Conservation (phyloP, 2,329 filamentous ascomycete species). For the Ascochyta koolunga region DNA sequence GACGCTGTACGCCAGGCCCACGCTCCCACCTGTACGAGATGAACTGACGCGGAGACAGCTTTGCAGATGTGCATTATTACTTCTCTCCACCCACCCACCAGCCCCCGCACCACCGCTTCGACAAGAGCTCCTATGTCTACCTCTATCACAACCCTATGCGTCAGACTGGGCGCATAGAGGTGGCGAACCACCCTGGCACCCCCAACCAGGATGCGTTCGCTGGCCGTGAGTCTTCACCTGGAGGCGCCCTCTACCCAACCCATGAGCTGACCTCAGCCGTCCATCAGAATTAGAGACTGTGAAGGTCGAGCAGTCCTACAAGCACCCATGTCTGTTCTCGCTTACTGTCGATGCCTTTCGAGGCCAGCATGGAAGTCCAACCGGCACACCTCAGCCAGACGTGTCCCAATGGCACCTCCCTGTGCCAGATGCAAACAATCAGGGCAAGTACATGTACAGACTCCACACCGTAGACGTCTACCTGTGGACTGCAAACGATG, state of each 20-base stretch:
- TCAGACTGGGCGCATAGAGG: conserved; percentile 72
- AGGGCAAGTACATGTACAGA: conserved; percentile 80
- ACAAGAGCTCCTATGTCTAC: conserved; percentile 80
- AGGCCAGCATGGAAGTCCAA: conserved; percentile 40
- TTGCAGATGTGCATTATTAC: conserved; percentile 80
- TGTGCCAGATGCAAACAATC: conserved; percentile 72
- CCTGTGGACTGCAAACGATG: conserved; percentile 78
- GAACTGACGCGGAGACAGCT: conserved; percentile 56
- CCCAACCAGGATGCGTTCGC: conserved; percentile 80
- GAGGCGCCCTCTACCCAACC: not conserved
- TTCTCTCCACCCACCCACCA: conserved; percentile 70
- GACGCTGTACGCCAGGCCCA: conserved; percentile 52
- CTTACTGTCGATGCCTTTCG: conserved; percentile 62
- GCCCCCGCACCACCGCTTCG: conserved; percentile 80
- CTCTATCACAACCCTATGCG: conserved; percentile 75
- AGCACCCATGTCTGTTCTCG: conserved; percentile 73
- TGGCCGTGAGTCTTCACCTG: conserved; percentile 65
- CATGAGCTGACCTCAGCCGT: conserved; percentile 26
- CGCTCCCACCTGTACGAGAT: too few relatives aligned
- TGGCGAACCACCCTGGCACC: conserved; percentile 76
- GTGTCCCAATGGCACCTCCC: conserved; percentile 74
- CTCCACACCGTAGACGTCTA: conserved; percentile 79
- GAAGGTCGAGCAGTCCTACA: conserved; percentile 72
- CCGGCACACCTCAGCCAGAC: conserved; percentile 53
- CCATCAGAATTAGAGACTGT: conserved; percentile 68